Percentiles rank a stretch among this genome's conserved stretches.
phyloP scores from a whole-genome alignment of 805 yeast genomes.

The Isabelozyma pseudorhagii region DNA sequence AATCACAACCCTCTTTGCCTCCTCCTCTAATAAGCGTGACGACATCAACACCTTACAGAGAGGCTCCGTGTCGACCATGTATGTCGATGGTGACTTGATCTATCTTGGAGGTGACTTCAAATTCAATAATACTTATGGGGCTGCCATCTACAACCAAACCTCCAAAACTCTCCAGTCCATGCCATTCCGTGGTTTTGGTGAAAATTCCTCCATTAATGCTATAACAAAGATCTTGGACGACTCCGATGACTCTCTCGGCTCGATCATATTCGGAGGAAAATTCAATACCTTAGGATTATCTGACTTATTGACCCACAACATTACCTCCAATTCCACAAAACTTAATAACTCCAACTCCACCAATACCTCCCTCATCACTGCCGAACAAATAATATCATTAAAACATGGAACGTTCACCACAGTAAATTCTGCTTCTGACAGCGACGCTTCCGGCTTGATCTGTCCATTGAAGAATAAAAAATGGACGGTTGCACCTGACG shows the following conservation, averaged over 20 bases:
- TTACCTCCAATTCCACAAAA: constrained; percentile 22
- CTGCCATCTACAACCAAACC: constrained; percentile 58
- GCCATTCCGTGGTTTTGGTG: constrained; percentile 76
- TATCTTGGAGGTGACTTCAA: constrained; percentile 81
- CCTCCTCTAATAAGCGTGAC: constrained; percentile 9
- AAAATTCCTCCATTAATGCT: constrained; percentile 55
- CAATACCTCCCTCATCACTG: constrained; percentile 42
- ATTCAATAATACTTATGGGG: constrained; percentile 53
- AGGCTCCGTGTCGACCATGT: constrained; percentile 33
- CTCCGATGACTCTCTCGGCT: constrained; percentile 26
- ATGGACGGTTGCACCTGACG: constrained; percentile 52
- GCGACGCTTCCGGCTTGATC: constrained; percentile 33
- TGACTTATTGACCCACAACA: constrained; percentile 37
- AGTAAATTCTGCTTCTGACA: constrained; percentile 35
- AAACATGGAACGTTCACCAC: constrained; percentile 51
- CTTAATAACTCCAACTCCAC: constrained; percentile 23
- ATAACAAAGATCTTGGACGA: constrained; percentile 49
- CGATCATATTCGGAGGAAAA: constrained; percentile 75
- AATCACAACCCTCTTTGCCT: constrained; percentile 16
- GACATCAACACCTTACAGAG: constrained; percentile 11
- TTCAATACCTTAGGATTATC: constrained; percentile 61
- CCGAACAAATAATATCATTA: constrained; percentile 62
- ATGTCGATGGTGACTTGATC: constrained; percentile 44
- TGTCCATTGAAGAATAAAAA: constrained; percentile 54
- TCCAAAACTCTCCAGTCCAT: constrained; percentile 41